These are phyloP conservation scores for Mortierella sp. DNA, from an alignment of 371 early-diverging fungal species.

Conservation along the genomic window DNA sequence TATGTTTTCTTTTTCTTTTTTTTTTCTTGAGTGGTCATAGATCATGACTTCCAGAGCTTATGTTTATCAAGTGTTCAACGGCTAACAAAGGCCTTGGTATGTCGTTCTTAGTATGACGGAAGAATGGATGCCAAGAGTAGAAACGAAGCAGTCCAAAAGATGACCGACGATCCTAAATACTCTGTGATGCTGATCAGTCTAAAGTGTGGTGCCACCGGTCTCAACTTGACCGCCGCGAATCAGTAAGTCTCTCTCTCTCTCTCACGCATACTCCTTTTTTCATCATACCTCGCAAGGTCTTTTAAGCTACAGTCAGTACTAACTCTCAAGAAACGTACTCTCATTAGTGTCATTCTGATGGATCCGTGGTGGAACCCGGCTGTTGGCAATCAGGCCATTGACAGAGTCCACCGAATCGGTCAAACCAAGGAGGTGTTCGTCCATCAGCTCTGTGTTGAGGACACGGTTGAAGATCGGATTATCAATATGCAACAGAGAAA, in stretches of 20 bases:
- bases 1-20: constrained; percentile 11
- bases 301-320: too few species aligned
- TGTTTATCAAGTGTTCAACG: not conserved
- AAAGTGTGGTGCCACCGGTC: constrained; percentile 76
- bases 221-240: constrained; percentile 82
- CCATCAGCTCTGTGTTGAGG: constrained; percentile 54
- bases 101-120: constrained; percentile 56
- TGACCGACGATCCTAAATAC: constrained; percentile 59
- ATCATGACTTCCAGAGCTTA: not conserved
- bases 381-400: constrained; percentile 79
- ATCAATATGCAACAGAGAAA: constrained; percentile 51
- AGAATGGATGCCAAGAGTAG: constrained; percentile 54
- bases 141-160: constrained; percentile 56
- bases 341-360: constrained; percentile 77
- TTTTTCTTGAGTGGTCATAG: not conserved
- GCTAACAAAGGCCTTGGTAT: not conserved
- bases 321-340: constrained; percentile 27
- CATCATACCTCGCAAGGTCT: not conserved
- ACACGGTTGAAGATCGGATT: constrained; percentile 61
- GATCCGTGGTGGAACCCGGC: constrained; percentile 94
- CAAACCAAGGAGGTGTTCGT: constrained; percentile 63
- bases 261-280: not conserved
- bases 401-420: constrained; percentile 79
- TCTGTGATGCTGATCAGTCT: constrained; percentile 73
- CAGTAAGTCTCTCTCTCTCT: constrained; percentile 53